Evolutionary conservation across 2,329 filamentous ascomycete species (phyloP).

Genomic region (Penicillium sp.): DNA sequence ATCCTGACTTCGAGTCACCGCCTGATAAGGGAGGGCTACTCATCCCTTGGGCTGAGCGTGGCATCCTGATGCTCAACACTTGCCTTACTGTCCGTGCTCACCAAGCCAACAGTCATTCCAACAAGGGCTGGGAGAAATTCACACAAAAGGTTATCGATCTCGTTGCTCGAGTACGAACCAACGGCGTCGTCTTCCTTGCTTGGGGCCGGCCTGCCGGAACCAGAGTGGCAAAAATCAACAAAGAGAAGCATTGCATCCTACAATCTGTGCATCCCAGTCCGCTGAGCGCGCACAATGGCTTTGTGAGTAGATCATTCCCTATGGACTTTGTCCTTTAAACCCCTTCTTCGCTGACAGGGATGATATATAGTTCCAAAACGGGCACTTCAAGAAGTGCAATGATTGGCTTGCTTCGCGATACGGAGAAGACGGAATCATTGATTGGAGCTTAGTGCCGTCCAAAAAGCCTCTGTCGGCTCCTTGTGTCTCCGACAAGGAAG

Average conservation of each 20-base stretch:
- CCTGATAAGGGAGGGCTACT: conserved; percentile 77
- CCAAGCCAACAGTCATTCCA: conserved; percentile 79
- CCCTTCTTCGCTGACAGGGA: not conserved
- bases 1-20: conserved; percentile 72
- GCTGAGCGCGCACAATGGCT: conserved; percentile 78
- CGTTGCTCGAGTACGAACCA: conserved; percentile 70
- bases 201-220: conserved; percentile 87
- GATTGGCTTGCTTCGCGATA: conserved; percentile 75
- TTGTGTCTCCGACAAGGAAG: conserved; percentile 24
- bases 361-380: conserved; percentile 40
- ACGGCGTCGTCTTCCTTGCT: conserved; percentile 89
- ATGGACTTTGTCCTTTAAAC: not conserved
- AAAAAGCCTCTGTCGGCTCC: conserved; percentile 15
- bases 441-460: conserved; percentile 67
- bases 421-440: conserved; percentile 74
- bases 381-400: conserved; percentile 50
- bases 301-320: conserved; percentile 50
- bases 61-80: conserved; percentile 90
- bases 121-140: conserved; percentile 87
- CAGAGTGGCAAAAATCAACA: conserved; percentile 71
- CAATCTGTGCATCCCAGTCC: conserved; percentile 90
- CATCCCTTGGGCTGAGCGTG: conserved; percentile 89
- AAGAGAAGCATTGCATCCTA: conserved; percentile 73
- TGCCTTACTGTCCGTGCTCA: conserved; percentile 90
- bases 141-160: conserved; percentile 89